Evolutionary conservation across 225 moss, liverwort and hornwort species (phyloP), one percentile per base, ranked within the genome.

Genomic region (Straminergon stramineum): DNA sequence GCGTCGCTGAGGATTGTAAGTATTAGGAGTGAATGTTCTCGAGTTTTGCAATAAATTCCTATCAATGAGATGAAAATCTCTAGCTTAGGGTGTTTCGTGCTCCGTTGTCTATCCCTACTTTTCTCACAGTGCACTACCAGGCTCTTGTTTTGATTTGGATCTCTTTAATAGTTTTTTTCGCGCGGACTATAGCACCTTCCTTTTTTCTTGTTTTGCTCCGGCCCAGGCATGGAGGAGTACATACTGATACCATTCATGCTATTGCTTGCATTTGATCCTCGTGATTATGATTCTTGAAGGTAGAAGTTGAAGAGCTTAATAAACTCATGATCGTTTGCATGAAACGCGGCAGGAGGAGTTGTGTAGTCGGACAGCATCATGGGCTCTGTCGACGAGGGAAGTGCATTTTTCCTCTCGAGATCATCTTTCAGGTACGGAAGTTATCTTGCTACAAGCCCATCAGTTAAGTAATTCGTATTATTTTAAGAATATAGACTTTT

Each of bases 371-470:
- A 69, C 82, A 91, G 74, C 90, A 65, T 71, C 81, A 86, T 92
- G 92, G 93, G 88, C 90, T 87, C 61, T 93, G 70, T 78, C 63
- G 84, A 86, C 88, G 64, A 91, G 91, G 82, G 77, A 82, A n/a
- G 90, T 89, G 61, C 93, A 91, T 91, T 88, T 84, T 82, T 87
- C 79, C 51, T 92, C 89, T 83, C 76, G 90, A 81, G 88, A 91
- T 86, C 82, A 61, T 65, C 89, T 73, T 86, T 77, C 89, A 83
- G 84, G 87, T 91, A 92, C 78, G 23, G 88, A 39, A 77, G 37
- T 88, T 71, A 68, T 85, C 45, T 16, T 84, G 58, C 13, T 65
- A 32, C 84, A 71, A 71, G 82, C 79, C 32, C 45, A 67, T 87
- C 13, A 64, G 69, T 65, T 16, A 20, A n/a, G 16, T 55, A 32